phyloP scores from a whole-genome alignment of 2,329 filamentous ascomycete genomes.

The Drechslerella stenobrocha region DNA sequence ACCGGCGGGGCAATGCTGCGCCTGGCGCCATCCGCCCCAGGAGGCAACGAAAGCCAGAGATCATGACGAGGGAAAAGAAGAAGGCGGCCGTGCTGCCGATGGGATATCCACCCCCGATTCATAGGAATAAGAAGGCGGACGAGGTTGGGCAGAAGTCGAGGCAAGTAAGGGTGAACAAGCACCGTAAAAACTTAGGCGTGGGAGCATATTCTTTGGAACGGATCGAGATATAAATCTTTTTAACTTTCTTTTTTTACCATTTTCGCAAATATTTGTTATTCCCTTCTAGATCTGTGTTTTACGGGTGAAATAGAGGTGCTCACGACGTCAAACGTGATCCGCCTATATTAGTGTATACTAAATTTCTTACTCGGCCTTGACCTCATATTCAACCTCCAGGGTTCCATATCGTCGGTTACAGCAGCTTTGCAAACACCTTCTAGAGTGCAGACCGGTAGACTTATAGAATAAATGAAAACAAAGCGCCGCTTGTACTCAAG shows the following conservation, averaged over 20 bases:
- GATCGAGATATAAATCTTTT: constrained; percentile 28
- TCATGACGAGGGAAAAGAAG: constrained; percentile 31
- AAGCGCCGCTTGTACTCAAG: neutral
- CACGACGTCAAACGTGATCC: too few relatives aligned
- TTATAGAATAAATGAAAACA: neutral
- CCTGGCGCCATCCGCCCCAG: constrained; percentile 25
- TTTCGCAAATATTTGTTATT: constrained; percentile 2
- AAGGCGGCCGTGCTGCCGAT: constrained; percentile 44
- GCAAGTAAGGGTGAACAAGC: constrained; percentile 32
- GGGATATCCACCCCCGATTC: constrained; percentile 38
- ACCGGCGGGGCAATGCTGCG: constrained; percentile 21
- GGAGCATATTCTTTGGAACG: constrained; percentile 46
- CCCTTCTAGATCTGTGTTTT: constrained; percentile 17
- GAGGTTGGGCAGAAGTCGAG: constrained; percentile 23
- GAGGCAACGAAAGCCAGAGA: constrained; percentile 35
- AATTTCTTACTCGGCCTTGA: neutral
- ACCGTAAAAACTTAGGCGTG: constrained; percentile 36
- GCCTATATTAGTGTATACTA: neutral
- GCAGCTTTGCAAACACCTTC: neutral
- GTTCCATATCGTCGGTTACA: neutral
- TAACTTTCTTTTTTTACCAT: neutral
- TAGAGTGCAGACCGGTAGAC: neutral
- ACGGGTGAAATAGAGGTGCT: neutral
- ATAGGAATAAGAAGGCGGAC: constrained; percentile 53
- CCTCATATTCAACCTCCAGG: neutral